phyloP scores from a whole-genome alignment of 208 protist species.

The Acanthamoeba castellanii region DNA sequence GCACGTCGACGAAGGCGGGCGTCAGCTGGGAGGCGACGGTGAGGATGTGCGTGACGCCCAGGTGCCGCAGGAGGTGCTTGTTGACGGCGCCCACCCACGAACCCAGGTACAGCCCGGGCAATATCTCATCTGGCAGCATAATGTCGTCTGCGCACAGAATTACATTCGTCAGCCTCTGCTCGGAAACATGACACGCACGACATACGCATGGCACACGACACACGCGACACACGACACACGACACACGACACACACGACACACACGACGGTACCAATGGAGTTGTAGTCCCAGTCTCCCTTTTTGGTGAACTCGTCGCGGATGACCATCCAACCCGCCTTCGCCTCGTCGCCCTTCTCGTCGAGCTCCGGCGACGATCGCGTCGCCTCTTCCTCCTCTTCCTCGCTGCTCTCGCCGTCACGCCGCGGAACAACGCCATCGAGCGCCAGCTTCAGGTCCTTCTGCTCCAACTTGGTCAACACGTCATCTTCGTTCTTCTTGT shows the following conservation, averaged over 20 bases:
- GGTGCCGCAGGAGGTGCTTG: not conserved
- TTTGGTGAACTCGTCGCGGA: not conserved
- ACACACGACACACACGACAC: too few relatives aligned
- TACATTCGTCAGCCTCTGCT: too few relatives aligned
- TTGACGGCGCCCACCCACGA: not conserved
- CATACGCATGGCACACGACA: not conserved
- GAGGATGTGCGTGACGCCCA: conserved; percentile 26
- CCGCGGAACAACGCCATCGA: not conserved
- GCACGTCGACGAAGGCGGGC: not conserved
- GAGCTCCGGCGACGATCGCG: too few relatives aligned
- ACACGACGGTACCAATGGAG: not conserved
- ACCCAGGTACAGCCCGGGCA: not conserved
- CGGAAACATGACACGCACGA: not conserved
- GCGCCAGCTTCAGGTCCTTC: not conserved
- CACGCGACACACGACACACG: too few relatives aligned
- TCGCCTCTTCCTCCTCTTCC: not conserved
- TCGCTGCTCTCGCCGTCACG: not conserved
- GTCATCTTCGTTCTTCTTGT: not conserved
- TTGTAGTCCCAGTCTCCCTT: conserved; percentile 21
- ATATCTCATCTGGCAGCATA: conserved; percentile 5
- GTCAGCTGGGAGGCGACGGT: conserved; percentile 10
- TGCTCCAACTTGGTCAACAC: not conserved
- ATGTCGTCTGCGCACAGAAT: not conserved
- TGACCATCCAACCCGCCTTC: not conserved
- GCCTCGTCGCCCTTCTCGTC: not conserved